Conservation (phyloP, 2,329 filamentous ascomycete genomes). For the Ophiocordyceps polyrhachis-furcata region DNA sequence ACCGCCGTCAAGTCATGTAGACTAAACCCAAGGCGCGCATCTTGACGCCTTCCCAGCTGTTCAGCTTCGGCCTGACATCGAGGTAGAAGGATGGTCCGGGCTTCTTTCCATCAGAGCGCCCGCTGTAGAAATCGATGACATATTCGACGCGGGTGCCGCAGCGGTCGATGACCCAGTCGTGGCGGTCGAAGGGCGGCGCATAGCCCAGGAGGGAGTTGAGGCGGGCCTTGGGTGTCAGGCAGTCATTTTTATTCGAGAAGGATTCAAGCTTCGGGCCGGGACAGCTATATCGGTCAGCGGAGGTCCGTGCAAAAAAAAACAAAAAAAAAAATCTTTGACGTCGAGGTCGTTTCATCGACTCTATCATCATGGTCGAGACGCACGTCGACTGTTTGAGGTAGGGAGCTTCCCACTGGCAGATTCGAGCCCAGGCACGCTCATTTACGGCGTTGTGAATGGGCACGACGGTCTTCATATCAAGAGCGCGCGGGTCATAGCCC, state of each 20-base stretch:
- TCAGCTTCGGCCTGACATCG: conserved; percentile 50
- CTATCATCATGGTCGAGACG: conserved; percentile 6
- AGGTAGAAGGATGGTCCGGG: conserved; percentile 41
- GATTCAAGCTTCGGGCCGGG: conserved; percentile 69
- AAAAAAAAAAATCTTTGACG: too few relatives aligned
- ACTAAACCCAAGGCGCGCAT: conserved; percentile 38
- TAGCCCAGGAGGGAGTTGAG: conserved; percentile 78
- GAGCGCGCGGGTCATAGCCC: conserved; percentile 48
- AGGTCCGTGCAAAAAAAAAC: too few relatives aligned
- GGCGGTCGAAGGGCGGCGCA: conserved; percentile 77
- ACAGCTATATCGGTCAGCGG: conserved; percentile 13
- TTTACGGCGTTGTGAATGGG: conserved; percentile 98
- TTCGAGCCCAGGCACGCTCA: conserved; percentile 87
- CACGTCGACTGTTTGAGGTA: conserved; percentile 39
- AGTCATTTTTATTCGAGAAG: conserved; percentile 55
- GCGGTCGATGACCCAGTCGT: conserved; percentile 93
- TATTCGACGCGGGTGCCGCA: conserved; percentile 80
- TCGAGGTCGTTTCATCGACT: too few relatives aligned
- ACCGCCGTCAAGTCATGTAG: conserved; percentile 24
- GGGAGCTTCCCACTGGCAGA: conserved; percentile 69
- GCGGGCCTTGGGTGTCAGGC: conserved; percentile 65
- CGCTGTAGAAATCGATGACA: conserved; percentile 94
- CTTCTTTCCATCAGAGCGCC: conserved; percentile 25
- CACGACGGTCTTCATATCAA: conserved; percentile 80
- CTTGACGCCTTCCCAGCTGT: conserved; percentile 47